Evolutionary conservation across 768 basidiomycete species (phyloP).

Genomic region (Daedaleopsis sinensis): DNA sequence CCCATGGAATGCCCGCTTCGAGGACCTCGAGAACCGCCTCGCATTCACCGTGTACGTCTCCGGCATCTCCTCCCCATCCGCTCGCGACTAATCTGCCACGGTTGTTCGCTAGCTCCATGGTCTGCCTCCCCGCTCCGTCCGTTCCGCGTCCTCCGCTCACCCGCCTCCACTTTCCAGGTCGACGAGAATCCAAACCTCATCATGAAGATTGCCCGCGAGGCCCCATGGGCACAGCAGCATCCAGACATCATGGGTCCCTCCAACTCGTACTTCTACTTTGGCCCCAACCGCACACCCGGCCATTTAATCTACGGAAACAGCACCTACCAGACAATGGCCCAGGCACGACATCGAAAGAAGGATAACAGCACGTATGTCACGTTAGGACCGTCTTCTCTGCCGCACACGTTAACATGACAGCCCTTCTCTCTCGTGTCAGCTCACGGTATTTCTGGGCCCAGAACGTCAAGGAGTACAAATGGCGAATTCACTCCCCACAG

Average conservation of each 20-base stretch:
- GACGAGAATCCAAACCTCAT: slow-evolving; percentile 61
- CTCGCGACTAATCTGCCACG: slow-evolving; percentile 5
- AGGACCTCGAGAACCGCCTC: slow-evolving; percentile 62
- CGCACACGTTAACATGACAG: not conserved
- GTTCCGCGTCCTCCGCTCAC: not conserved
- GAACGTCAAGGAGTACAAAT: slow-evolving; percentile 73
- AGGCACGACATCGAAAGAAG: slow-evolving; percentile 58
- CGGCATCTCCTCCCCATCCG: not conserved
- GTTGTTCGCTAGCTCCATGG: slow-evolving; percentile 18
- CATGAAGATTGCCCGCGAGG: slow-evolving; percentile 65
- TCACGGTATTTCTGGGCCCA: slow-evolving; percentile 77
- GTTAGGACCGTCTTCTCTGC: not conserved
- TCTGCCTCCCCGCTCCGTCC: not conserved
- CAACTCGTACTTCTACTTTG: slow-evolving; percentile 76
- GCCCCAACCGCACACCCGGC: slow-evolving; percentile 61
- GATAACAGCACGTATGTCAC: slow-evolving; percentile 63
- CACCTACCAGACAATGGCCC: slow-evolving; percentile 55
- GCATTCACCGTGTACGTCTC: slow-evolving; percentile 70
- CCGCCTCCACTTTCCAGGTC: slow-evolving; percentile 41
- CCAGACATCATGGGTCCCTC: slow-evolving; percentile 80
- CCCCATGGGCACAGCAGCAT: slow-evolving; percentile 67
- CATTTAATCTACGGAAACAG: slow-evolving; percentile 73
- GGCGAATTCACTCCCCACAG: slow-evolving; percentile 59
- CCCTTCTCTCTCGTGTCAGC: slow-evolving; percentile 36
- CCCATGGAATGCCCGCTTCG: slow-evolving; percentile 59